Evolutionary conservation across 2,329 filamentous ascomycete species (phyloP), one percentile per base, ranked within the genome.

Genomic region (Talaromyces sp.): DNA sequence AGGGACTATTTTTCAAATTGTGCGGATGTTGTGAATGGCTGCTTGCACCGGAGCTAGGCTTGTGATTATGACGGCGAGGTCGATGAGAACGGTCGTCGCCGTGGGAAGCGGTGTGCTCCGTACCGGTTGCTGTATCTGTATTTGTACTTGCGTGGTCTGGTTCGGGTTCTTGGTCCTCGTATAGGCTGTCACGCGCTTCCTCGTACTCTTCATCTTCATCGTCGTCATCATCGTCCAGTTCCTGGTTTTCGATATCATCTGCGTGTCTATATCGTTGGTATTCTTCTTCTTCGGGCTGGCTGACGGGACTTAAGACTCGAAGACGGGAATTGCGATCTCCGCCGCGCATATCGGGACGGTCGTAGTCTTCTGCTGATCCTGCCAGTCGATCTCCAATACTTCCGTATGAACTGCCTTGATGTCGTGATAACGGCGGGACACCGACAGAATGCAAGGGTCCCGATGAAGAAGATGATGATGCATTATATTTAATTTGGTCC

Each of bases 401-500:
- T 35, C 60, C 66, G 49, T 73, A 73, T 22, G 58, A 52, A 30
- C 62, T 65, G 20, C 61, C 66, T 24, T 75, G 62, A 14, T 73
- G 70, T 35, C 60, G 65, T 29, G 64, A 60, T 45, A 69, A 53
- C 3, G 62, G 62, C 37, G 68, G 65, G 19, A 70, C 63, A 17
- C 64, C 66, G 9, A 66, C 58, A 13, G 62, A 54, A 50, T 70
- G 67, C 11, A 69, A 46, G 4, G 69, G 69, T 36, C 66, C 66
- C 7, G 66, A 69, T 33, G 63, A 64, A 35, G 87, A 86, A 16
- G 83, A 84, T 3, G 87, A 85, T 10, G 85, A 73, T 8, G 80
- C 84, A 65, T 93, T 97, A 63, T 88, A 88, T 73, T 94, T 96
- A 64, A 99, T 93, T 72, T 97, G 94, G 64, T 97, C 91, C 94